phyloP scores from a whole-genome alignment of 2,329 filamentous ascomycete genomes.

The Ilyonectria destructans region DNA sequence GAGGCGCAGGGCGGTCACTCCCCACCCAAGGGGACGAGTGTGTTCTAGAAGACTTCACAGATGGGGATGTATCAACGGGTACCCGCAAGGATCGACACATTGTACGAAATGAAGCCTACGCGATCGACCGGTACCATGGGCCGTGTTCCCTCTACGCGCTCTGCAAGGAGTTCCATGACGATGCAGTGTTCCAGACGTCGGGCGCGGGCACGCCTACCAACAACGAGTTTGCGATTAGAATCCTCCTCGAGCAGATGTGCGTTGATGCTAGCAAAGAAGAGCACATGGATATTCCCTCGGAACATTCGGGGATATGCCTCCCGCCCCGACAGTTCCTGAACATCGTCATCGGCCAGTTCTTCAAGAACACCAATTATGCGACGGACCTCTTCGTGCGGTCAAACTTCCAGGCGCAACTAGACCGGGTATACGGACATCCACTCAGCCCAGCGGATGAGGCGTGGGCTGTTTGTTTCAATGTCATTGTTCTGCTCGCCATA shows the following conservation, averaged over 20 bases:
- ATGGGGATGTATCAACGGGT: background rate
- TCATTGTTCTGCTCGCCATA: slow-evolving; percentile 45
- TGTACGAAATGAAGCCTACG: slow-evolving; percentile 38
- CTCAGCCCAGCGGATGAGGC: slow-evolving; percentile 43
- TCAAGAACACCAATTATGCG: slow-evolving; percentile 45
- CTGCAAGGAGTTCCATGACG: slow-evolving; percentile 46
- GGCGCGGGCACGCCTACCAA: slow-evolving; percentile 8
- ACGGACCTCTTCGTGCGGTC: slow-evolving; percentile 46
- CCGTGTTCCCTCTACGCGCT: slow-evolving; percentile 47
- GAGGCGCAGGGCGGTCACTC: slow-evolving; percentile 31
- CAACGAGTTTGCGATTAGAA: slow-evolving; percentile 15
- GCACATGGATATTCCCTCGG: slow-evolving; percentile 42
- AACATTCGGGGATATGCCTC: slow-evolving; percentile 38
- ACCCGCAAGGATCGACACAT: slow-evolving; percentile 40
- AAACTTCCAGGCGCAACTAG: slow-evolving; percentile 44
- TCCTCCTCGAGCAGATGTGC: slow-evolving; percentile 45
- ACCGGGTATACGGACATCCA: slow-evolving; percentile 45
- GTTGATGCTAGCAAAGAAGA: slow-evolving; percentile 41
- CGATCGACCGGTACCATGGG: slow-evolving; percentile 46
- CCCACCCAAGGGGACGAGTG: slow-evolving; percentile 30
- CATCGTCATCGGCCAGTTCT: slow-evolving; percentile 46
- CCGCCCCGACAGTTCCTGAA: slow-evolving; percentile 48
- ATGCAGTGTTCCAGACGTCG: slow-evolving; percentile 35
- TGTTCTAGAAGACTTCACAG: slow-evolving; percentile 20
- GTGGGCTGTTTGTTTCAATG: slow-evolving; percentile 48